phyloP scores from a whole-genome alignment of 2,329 filamentous ascomycete species.

The Microsporum audouinii region DNA sequence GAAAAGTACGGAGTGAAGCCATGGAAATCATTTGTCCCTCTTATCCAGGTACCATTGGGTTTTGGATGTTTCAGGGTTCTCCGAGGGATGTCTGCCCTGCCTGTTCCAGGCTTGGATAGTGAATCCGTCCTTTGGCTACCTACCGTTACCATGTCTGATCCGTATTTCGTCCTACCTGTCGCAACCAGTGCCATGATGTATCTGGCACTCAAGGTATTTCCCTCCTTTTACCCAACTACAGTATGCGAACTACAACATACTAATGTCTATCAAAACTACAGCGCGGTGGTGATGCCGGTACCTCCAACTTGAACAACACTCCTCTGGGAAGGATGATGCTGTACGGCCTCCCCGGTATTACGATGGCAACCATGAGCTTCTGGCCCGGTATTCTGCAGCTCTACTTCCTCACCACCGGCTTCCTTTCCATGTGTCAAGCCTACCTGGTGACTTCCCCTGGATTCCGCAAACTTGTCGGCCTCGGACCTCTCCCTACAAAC shows the following conservation, averaged over 20 bases:
- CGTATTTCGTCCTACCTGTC: slow-evolving; percentile 62
- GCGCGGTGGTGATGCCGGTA: slow-evolving; percentile 27
- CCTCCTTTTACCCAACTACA: background rate
- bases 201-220: slow-evolving; percentile 45
- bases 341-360: slow-evolving; percentile 42
- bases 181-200: slow-evolving; percentile 47
- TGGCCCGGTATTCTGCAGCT: slow-evolving; percentile 50
- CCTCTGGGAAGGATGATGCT: slow-evolving; percentile 18
- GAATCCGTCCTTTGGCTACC: slow-evolving; percentile 67
- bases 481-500: slow-evolving; percentile 18
- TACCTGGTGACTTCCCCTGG: slow-evolving; percentile 30
- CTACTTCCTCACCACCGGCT: slow-evolving; percentile 44
- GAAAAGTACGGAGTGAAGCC: slow-evolving; percentile 44
- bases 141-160: slow-evolving; percentile 66
- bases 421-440: slow-evolving; percentile 34
- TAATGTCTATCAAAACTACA: slow-evolving; percentile 6
- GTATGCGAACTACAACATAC: background rate
- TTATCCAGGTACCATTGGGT: slow-evolving; percentile 58
- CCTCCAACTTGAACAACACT: slow-evolving; percentile 22
- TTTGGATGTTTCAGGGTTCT: slow-evolving; percentile 72
- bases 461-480: slow-evolving; percentile 22
- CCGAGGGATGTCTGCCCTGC: slow-evolving; percentile 60
- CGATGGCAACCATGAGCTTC: slow-evolving; percentile 43
- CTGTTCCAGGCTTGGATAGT: slow-evolving; percentile 64
- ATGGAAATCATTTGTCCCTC: slow-evolving; percentile 42